Percentiles rank a stretch among this genome's conserved stretches.
Conservation (phyloP, 495 filamentous ascomycete species). For the Neurospora sublineolata region DNA sequence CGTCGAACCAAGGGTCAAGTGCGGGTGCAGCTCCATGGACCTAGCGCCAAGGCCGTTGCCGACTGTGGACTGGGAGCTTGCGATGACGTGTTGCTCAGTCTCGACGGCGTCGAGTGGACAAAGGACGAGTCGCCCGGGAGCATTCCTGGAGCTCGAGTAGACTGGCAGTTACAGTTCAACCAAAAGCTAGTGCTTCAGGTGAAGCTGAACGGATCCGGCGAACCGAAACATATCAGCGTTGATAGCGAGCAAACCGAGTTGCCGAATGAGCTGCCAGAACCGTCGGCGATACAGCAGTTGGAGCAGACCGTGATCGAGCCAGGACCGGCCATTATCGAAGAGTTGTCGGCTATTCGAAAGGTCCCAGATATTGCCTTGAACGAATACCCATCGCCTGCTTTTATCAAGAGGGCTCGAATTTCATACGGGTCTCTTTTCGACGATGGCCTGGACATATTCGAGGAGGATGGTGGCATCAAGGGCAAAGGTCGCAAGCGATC, state of each 20-base stretch:
- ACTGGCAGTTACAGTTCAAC: constrained; percentile 62
- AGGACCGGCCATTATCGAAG: neutral
- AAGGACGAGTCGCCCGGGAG: constrained; percentile 38
- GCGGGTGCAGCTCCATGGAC: constrained; percentile 64
- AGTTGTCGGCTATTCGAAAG: constrained; percentile 6
- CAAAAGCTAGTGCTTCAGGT: constrained; percentile 48
- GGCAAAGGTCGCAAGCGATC: constrained; percentile 60
- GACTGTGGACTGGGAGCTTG: constrained; percentile 58
- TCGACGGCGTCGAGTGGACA: constrained; percentile 54
- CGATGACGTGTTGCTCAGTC: constrained; percentile 56
- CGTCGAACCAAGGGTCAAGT: constrained; percentile 71
- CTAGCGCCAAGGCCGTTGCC: constrained; percentile 57
- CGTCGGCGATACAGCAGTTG: neutral
- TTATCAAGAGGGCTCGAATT: constrained; percentile 51
- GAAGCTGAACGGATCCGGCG: constrained; percentile 22
- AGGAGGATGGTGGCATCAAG: constrained; percentile 54
- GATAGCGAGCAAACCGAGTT: constrained; percentile 26
- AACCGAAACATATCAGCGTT: constrained; percentile 32
- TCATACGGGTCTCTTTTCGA: constrained; percentile 50
- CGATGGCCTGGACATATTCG: constrained; percentile 54
- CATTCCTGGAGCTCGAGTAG: constrained; percentile 55
- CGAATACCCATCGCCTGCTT: constrained; percentile 65
- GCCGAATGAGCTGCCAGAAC: constrained; percentile 1
- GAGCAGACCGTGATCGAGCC: neutral
- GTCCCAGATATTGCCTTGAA: constrained; percentile 13